A percentile compares a stretch with the other conserved stretches of the same genome.
These are phyloP conservation scores for Ambrosiella xylebori DNA, from an alignment of 2,329 filamentous ascomycete genomes.

Conservation along the genomic window DNA sequence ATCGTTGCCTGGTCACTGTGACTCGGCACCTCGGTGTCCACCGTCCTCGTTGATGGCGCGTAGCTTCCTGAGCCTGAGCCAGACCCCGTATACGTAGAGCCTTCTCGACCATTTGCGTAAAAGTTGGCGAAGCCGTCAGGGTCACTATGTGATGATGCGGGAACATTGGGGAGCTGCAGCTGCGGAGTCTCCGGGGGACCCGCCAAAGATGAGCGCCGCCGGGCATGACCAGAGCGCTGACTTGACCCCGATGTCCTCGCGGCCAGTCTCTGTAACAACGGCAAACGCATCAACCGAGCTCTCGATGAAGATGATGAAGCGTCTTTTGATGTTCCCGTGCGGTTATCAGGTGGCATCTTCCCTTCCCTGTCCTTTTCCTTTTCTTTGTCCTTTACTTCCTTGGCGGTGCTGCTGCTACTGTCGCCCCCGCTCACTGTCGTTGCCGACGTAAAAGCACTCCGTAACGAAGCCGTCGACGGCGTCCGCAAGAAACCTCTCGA, in stretches of 20 bases:
- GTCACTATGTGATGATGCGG: background rate
- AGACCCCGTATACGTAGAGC: background rate
- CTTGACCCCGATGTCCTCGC: background rate
- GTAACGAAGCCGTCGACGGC: background rate
- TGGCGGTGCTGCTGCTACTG: background rate
- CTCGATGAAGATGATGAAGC: constrained; percentile 3
- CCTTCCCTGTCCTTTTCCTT: no score
- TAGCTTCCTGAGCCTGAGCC: background rate
- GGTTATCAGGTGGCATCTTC: background rate
- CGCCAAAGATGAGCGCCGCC: background rate
- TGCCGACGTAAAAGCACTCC: background rate
- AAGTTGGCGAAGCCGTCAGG: background rate
- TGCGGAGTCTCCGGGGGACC: background rate
- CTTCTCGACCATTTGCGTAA: background rate
- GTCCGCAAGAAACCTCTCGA: background rate
- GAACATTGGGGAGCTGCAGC: background rate
- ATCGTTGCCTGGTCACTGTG: background rate
- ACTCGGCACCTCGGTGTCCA: background rate
- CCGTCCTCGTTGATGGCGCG: background rate
- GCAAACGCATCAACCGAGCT: constrained; percentile 8
- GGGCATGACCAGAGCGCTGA: background rate
- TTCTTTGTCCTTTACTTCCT: no score
- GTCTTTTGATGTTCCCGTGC: background rate
- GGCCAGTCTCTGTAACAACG: constrained; percentile 3
- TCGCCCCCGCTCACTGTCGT: background rate